Conservation (phyloP, 139 green algal genomes). For the Marvania coccoides region DNA sequence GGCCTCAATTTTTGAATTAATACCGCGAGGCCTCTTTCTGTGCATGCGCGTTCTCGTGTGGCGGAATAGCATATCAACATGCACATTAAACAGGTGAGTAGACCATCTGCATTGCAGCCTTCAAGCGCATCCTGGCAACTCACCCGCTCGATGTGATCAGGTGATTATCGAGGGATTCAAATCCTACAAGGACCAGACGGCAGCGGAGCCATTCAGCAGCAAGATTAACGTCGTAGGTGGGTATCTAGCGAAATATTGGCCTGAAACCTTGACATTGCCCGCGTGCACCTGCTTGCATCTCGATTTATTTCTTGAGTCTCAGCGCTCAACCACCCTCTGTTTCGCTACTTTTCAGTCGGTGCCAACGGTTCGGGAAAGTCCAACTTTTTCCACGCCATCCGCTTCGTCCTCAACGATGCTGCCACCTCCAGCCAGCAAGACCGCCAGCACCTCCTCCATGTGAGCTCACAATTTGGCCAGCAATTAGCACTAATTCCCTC, state of each 20-base stretch:
- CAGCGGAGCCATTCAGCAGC: constrained; percentile 75
- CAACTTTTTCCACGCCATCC: constrained; percentile 99
- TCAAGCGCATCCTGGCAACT: no score
- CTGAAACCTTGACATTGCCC: background rate
- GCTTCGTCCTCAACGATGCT: constrained; percentile 93
- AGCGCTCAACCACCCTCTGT: background rate
- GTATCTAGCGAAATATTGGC: constrained; percentile 9
- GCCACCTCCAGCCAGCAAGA: constrained; percentile 73
- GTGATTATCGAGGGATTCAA: constrained; percentile 97
- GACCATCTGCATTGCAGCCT: no score
- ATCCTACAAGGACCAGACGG: constrained; percentile 93
- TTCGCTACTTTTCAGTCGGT: constrained; percentile 71
- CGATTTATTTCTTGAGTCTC: background rate
- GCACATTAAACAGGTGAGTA: constrained; percentile 59
- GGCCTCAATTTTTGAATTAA: no score
- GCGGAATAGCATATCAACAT: constrained; percentile 13
- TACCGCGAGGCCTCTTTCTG: no score
- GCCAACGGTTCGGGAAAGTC: constrained; percentile 98
- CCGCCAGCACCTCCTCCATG: constrained; percentile 86
- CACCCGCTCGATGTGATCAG: no score
- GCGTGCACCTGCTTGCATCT: background rate
- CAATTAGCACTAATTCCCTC: no score
- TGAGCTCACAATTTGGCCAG: no score
- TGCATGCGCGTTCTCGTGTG: no score
- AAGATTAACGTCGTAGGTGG: constrained; percentile 89